A percentile compares a stretch with the other conserved stretches of the same genome.
Evolutionary conservation across 1,139 yeast genomes (phyloP).

Genomic region (Geotrichum reessii): DNA sequence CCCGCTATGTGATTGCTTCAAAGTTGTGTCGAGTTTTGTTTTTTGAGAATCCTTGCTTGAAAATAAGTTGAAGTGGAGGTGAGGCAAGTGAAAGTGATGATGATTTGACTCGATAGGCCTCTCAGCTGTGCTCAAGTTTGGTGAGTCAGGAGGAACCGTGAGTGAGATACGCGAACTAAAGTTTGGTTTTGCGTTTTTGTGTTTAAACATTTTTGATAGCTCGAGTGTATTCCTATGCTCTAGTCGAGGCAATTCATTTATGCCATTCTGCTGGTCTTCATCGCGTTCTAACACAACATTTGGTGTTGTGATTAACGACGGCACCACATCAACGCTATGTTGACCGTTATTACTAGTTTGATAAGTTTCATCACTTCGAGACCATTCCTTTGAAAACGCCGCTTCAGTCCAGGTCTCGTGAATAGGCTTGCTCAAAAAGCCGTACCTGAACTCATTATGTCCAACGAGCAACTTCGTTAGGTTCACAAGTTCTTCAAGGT

Average conservation of each 20-base stretch:
- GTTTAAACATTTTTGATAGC: neutral
- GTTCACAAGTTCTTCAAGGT: slow-evolving; percentile 43
- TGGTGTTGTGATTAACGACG: neutral
- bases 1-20: neutral
- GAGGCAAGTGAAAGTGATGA: neutral
- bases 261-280: neutral
- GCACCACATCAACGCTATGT: neutral
- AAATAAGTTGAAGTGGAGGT: neutral
- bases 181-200: neutral
- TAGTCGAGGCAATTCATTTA: neutral
- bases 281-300: neutral
- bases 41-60: neutral
- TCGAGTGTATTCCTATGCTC: neutral
- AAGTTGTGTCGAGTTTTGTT: neutral
- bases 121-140: neutral
- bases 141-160: neutral
- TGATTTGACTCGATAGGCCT: neutral
- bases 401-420: slow-evolving; percentile 42
- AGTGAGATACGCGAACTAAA: neutral
- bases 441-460: slow-evolving; percentile 45
- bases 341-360: neutral
- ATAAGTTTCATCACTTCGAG: neutral
- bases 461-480: slow-evolving; percentile 44
- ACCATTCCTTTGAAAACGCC: neutral
- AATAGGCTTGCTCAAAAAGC: slow-evolving; percentile 45